Conservation (phyloP, 2,329 filamentous ascomycete species). For the Cladosporium sp. region DNA sequence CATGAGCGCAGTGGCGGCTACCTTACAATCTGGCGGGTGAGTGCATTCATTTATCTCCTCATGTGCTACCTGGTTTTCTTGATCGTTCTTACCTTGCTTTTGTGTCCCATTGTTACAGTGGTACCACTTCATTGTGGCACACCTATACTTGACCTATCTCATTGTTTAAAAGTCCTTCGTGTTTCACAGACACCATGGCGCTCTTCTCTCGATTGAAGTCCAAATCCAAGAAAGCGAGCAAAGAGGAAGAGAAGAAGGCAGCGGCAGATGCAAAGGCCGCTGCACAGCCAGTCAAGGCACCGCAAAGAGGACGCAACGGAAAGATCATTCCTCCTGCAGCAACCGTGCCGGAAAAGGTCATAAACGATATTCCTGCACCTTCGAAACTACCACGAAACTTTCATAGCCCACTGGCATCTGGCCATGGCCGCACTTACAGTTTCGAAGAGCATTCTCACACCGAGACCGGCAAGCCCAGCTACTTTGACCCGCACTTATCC, state of each 20-base stretch:
- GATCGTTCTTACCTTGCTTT: not conserved
- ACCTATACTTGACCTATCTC: not conserved
- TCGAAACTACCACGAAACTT: conserved; percentile 3
- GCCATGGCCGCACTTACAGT: not conserved
- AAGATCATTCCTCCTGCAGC: not conserved
- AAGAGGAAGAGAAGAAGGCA: conserved; percentile 9
- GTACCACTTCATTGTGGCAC: not conserved
- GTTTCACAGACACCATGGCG: conserved; percentile 2
- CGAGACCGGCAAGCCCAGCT: not conserved
- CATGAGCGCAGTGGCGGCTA: not conserved
- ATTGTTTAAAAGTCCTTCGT: not conserved
- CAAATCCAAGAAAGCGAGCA: conserved; percentile 8
- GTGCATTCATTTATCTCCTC: not conserved
- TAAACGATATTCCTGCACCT: not conserved
- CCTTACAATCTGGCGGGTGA: not conserved
- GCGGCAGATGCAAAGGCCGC: not conserved
- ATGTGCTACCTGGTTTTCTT: not conserved
- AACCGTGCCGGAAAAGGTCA: not conserved
- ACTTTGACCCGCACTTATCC: conserved; percentile 23
- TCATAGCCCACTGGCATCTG: not conserved
- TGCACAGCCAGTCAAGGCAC: conserved; percentile 1
- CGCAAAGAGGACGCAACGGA: not conserved
- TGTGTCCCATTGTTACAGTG: not conserved
- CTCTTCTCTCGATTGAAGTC: conserved; percentile 18
- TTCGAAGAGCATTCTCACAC: conserved; percentile 7